Percentiles rank a stretch among this genome's conserved stretches.
phyloP scores from a whole-genome alignment of 768 basidiomycete species.

The Mycena vitilis region DNA sequence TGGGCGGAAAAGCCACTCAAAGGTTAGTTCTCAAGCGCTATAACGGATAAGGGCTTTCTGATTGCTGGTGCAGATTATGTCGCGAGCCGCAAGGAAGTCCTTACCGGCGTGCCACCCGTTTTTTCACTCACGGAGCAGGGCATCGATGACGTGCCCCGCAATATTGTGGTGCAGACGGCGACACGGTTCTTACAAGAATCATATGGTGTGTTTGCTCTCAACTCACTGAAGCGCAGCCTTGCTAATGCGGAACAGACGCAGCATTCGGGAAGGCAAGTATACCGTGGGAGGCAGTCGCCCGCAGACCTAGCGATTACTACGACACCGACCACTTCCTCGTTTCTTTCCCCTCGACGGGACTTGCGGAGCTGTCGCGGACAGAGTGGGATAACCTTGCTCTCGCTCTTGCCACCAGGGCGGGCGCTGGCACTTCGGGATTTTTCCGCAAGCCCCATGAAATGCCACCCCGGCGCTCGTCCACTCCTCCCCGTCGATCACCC shows the following conservation, averaged over 20 bases:
- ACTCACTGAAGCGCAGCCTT: no score
- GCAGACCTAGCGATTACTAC: constrained; percentile 17
- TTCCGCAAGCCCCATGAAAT: constrained; percentile 6
- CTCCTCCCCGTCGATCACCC: no score
- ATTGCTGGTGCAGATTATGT: constrained; percentile 8
- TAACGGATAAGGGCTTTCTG: no score
- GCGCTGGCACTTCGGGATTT: constrained; percentile 12
- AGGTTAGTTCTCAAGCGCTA: no score
- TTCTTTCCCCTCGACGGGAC: no score
- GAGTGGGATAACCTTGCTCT: constrained; percentile 4
- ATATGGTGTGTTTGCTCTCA: constrained; percentile 1
- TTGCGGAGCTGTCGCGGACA: neutral
- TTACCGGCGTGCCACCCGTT: neutral
- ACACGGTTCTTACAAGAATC: neutral
- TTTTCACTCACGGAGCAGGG: constrained; percentile 2
- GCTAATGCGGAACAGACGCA: no score
- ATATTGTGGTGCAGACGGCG: neutral
- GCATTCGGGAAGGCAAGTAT: constrained; percentile 15
- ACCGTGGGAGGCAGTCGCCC: constrained; percentile 13
- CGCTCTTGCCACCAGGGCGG: neutral
- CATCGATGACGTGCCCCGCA: neutral
- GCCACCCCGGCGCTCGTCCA: no score
- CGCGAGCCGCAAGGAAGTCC: neutral
- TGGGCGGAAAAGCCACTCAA: constrained; percentile 20
- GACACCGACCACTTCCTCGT: no score